Evolutionary conservation across 768 basidiomycete genomes (phyloP).

Genomic region (Tulasnella sp.): DNA sequence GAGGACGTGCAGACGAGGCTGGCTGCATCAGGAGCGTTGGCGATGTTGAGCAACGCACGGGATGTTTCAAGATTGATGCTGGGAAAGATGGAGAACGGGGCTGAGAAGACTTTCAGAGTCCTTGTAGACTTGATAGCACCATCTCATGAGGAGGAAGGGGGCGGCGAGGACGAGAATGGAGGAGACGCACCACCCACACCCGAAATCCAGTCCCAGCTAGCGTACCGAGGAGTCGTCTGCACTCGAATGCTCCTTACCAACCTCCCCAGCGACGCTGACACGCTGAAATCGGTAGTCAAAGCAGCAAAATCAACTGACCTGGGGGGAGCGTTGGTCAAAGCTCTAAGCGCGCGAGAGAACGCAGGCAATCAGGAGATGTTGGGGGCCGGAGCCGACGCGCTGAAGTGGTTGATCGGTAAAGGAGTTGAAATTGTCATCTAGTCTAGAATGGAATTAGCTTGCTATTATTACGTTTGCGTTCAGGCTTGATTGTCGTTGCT

Average conservation of each 20-base stretch:
- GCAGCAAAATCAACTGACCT: constrained; percentile 61
- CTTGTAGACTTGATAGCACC: constrained; percentile 50
- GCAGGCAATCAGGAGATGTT: constrained; percentile 49
- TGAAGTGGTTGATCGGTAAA: constrained; percentile 47
- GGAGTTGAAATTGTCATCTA: constrained; percentile 34
- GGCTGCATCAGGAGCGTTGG: constrained; percentile 90
- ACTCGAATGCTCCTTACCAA: constrained; percentile 63
- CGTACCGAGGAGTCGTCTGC: constrained; percentile 80
- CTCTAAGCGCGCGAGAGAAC: constrained; percentile 52
- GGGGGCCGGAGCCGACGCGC: constrained; percentile 55
- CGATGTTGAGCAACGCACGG: constrained; percentile 67
- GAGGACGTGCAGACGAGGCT: constrained; percentile 82
- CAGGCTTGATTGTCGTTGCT: no score
- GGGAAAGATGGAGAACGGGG: constrained; percentile 66
- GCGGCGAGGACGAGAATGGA: constrained; percentile 48
- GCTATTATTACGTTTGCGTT: no score
- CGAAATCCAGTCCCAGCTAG: constrained; percentile 55
- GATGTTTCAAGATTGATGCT: constrained; percentile 63
- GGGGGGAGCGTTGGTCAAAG: constrained; percentile 54
- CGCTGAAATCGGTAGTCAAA: constrained; percentile 48
- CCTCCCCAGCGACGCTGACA: constrained; percentile 45
- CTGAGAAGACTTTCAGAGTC: constrained; percentile 64
- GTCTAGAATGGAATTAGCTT: background rate
- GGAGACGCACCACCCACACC: constrained; percentile 37
- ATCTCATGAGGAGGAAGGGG: constrained; percentile 43